Conservation (phyloP, 805 yeast genomes). For the Lipomyces yamadae region DNA sequence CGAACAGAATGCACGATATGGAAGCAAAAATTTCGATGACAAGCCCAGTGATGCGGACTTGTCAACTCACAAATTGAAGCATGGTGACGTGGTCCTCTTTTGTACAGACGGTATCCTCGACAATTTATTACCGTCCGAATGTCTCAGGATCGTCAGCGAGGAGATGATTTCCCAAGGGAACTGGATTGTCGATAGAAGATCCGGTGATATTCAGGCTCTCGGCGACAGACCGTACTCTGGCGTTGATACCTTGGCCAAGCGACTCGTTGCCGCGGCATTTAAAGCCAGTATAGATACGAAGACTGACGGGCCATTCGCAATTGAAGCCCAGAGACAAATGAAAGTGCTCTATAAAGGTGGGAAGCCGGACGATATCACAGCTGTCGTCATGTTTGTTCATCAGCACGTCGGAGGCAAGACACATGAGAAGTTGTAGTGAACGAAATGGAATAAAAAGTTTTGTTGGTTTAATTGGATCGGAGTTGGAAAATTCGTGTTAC, state of each 20-base stretch:
- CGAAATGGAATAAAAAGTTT: neutral
- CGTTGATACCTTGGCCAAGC: slow-evolving; percentile 55
- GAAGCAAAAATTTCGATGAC: slow-evolving; percentile 67
- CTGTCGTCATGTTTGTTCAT: slow-evolving; percentile 68
- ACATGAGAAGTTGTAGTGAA: neutral
- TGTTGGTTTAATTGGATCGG: neutral
- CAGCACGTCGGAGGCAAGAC: slow-evolving; percentile 21
- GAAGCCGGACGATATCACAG: slow-evolving; percentile 92
- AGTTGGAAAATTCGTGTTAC: neutral
- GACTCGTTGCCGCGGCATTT: slow-evolving; percentile 69
- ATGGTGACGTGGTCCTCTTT: slow-evolving; percentile 76
- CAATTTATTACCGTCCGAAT: slow-evolving; percentile 74
- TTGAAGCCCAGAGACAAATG: slow-evolving; percentile 67
- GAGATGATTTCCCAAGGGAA: slow-evolving; percentile 46
- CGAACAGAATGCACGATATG: slow-evolving; percentile 28
- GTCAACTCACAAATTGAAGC: slow-evolving; percentile 65
- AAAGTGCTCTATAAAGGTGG: slow-evolving; percentile 84
- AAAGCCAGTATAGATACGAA: slow-evolving; percentile 71
- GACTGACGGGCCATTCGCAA: slow-evolving; percentile 85
- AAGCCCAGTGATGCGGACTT: slow-evolving; percentile 70
- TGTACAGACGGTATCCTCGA: slow-evolving; percentile 96
- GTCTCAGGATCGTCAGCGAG: slow-evolving; percentile 69
- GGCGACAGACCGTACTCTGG: slow-evolving; percentile 39
- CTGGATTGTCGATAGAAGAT: slow-evolving; percentile 41
- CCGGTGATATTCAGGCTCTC: slow-evolving; percentile 26